Conservation (phyloP, 2,329 filamentous ascomycete genomes). For the Alternaria brassicicola region DNA sequence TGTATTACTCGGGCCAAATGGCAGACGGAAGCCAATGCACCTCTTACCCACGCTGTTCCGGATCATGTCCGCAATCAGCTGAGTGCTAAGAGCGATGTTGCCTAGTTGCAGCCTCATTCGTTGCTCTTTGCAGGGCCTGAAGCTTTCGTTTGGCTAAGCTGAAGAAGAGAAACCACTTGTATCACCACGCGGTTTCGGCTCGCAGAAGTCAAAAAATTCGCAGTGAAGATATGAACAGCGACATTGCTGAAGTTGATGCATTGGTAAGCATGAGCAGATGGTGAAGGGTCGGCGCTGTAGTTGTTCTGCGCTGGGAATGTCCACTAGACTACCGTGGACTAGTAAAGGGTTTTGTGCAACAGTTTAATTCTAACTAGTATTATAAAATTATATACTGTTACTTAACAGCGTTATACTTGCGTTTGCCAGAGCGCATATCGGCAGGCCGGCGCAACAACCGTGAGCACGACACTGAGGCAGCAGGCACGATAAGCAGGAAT, state of each 20-base stretch:
- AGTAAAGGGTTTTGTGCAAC: too few species aligned
- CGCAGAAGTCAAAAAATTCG: neutral
- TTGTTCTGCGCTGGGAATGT: neutral
- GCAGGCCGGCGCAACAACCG: too few species aligned
- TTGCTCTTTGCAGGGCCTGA: neutral
- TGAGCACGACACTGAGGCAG: too few species aligned
- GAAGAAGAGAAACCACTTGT: neutral
- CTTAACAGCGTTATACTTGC: too few species aligned
- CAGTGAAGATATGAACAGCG: neutral
- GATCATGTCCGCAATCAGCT: neutral
- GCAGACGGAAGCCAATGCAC: slow-evolving; percentile 17
- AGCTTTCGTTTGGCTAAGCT: neutral
- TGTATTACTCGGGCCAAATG: slow-evolving; percentile 5
- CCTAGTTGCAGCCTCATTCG: neutral
- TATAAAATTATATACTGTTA: too few species aligned
- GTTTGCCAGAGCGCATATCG: too few species aligned
- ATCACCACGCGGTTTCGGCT: neutral
- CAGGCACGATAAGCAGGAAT: too few species aligned
- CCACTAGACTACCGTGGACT: too few species aligned
- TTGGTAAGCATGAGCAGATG: neutral
- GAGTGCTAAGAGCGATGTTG: neutral
- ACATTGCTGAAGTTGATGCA: neutral
- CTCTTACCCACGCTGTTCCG: neutral
- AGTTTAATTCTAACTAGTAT: too few species aligned
- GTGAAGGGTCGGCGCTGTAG: neutral